Evolutionary conservation across 1,284 basidiomycete species (phyloP), one percentile per base, ranked within the genome.

Genomic region (Coriolopsis trogii): DNA sequence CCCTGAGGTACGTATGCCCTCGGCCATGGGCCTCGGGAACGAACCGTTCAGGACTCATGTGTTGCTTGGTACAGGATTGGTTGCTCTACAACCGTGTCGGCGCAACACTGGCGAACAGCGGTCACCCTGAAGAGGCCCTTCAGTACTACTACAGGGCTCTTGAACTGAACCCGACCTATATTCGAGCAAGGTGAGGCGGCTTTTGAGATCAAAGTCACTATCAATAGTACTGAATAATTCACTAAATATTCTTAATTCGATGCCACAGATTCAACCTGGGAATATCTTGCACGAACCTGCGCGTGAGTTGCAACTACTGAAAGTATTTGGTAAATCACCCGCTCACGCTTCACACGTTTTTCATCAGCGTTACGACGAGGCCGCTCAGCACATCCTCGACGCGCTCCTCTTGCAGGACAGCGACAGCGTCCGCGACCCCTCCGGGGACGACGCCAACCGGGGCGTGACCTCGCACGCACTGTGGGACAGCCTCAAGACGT

Each of bases 41-140:
- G 16, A 10, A 13, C 23, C 10, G 30, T 24, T 49, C 25, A 48
- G 23, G 20, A 40, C 4, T 37, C 5, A 36, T 30, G 18, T n/a
- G 33, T n/a, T 18, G 15, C 39, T 13, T 21, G 20, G n/a, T 46
- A 16, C 33, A 95, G 91, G 96, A 99, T 66, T 98, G 93, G 90
- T 74, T 96, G 41, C 72, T 99, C 56, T 98, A 95, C 73, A 99
- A 99, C 68, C 85, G 96, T 21, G 90, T 98, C 23, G 96, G 96
- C 13, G 96, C 96, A 15, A 98, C 95, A 2, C 85, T 98, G 67
- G 95, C 95, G 40, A 99, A 99, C 68, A 90, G 84, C 60, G 95
- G 96, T 0, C 79, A 81, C 43, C 84, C 92, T 16, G 84, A 84
- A 36, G 86, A 93, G 56, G 95, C 97, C 8, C 78, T 98, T 15